A percentile compares a stretch with the other conserved stretches of the same genome.
These are phyloP conservation scores for Warburgia ugandensis DNA, from an alignment of 164 flowering plant genomes.

Conservation along the genomic window DNA sequence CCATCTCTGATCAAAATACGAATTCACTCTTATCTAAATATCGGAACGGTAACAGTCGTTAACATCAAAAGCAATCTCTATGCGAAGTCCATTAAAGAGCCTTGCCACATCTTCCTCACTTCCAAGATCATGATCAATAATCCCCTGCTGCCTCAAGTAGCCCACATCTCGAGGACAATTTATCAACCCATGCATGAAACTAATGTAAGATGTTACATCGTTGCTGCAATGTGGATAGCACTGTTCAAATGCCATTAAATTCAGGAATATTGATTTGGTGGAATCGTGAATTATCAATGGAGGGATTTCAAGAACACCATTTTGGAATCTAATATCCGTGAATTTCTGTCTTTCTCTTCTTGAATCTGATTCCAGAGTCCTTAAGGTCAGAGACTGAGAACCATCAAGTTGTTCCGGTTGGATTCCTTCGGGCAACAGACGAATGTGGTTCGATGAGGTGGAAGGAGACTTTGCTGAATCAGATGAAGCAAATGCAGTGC, in stretches of 20 bases:
- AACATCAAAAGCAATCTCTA: constrained; percentile 13
- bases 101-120: constrained; percentile 17
- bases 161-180: constrained; percentile 15
- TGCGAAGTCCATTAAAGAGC: constrained; percentile 19
- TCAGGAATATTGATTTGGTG: constrained; percentile 20
- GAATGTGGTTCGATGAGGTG: too few relatives aligned
- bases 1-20: constrained; percentile 5
- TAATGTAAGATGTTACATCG: constrained; percentile 17
- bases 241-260: constrained; percentile 27
- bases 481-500: background rate
- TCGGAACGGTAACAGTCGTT: constrained; percentile 13
- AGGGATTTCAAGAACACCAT: constrained; percentile 18
- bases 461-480: background rate
- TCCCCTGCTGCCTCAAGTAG: constrained; percentile 7
- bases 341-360: background rate
- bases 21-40: background rate
- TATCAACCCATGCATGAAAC: constrained; percentile 22
- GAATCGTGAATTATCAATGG: constrained; percentile 15
- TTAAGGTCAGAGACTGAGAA: background rate
- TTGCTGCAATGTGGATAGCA: constrained; percentile 10
- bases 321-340: constrained; percentile 11
- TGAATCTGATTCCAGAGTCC: constrained; percentile 5
- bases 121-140: constrained; percentile 21
- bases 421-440: too few relatives aligned
- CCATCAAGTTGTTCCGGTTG: too few relatives aligned